Evolutionary conservation across 2,329 filamentous ascomycete species (phyloP).

Genomic region (Venturia pyrina): DNA sequence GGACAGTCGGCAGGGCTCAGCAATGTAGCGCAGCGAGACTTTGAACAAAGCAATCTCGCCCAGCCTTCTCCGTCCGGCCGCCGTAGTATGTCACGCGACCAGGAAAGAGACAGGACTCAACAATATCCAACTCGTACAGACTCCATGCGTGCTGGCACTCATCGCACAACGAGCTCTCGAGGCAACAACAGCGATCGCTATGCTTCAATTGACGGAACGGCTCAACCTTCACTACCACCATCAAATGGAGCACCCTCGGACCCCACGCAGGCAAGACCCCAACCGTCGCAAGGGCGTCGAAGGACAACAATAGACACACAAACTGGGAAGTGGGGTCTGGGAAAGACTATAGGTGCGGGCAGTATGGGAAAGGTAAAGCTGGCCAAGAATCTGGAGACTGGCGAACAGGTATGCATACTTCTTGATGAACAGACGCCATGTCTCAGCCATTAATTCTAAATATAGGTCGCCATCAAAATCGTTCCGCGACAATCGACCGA

Average conservation of each 20-base stretch:
- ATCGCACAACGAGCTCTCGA: slow-evolving; percentile 17
- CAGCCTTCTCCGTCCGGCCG: slow-evolving; percentile 42
- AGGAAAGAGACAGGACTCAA: slow-evolving; percentile 27
- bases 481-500: slow-evolving; percentile 84
- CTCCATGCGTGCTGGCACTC: slow-evolving; percentile 36
- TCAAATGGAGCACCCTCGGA: slow-evolving; percentile 28
- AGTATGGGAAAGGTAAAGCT: slow-evolving; percentile 99
- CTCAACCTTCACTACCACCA: slow-evolving; percentile 23
- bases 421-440: not conserved
- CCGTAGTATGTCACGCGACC: slow-evolving; percentile 56
- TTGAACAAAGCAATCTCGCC: slow-evolving; percentile 60
- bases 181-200: slow-evolving; percentile 31
- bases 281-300: slow-evolving; percentile 25
- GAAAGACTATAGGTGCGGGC: slow-evolving; percentile 92
- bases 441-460: not conserved
- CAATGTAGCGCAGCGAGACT: slow-evolving; percentile 55
- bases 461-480: slow-evolving; percentile 89
- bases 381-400: slow-evolving; percentile 78
- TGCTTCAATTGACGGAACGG: slow-evolving; percentile 31
- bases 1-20: slow-evolving; percentile 39
- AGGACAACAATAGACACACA: slow-evolving; percentile 80
- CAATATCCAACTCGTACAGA: slow-evolving; percentile 42
- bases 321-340: slow-evolving; percentile 83
- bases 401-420: slow-evolving; percentile 63
- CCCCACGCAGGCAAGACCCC: slow-evolving; percentile 1